Base-by-base conservation (phyloP, 2,329 filamentous ascomycete genomes). In the Mycosphaerella sp. region DNA sequence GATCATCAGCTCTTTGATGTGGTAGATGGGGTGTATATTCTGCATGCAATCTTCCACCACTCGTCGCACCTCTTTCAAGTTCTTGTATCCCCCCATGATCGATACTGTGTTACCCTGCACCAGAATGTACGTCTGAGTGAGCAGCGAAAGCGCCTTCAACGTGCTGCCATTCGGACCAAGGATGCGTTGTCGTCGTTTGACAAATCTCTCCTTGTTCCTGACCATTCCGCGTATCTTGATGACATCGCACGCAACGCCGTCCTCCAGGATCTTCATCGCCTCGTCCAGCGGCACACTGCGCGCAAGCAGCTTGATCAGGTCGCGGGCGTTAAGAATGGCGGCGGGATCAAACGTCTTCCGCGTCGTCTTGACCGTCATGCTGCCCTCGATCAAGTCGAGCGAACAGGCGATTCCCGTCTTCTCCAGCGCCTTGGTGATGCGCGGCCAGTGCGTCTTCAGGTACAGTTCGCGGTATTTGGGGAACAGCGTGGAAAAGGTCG, bases 391-490 rank as follows among this genome's bases (percentile, higher is more conserved):
- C 70, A 98, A 78, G 76, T 98, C 92, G 26, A 98, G 82, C 7
- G 87, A 91, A 69, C 92, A 96, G 42, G 87, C 89, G 45, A 98
- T 89, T 61, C 91, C 90, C 53, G 81, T 78, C 73, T 93, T 95
- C 66, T 95, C 88, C 56, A 98, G 83, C 0, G 88, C 80, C 66
- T 86, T 85, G 29, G 90, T 97, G 55, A 98, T 83, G 44, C 95
- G 80, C 2, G 92, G 89, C 93, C 93, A 98, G 64, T 86, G 86
- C 69, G 95, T 89, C 68, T 88, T 90, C 53, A 98, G 77, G 67
- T 97, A 96, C 47, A 89, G 81, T 78, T 98, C 93, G 67, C 93
- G 86, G 73, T 98, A 98, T 74, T 95, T 95, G 59, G 93, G 93
- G 69, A 97, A 97, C 6, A 97, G 73, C 10, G 77, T 80, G 57